phyloP scores from a whole-genome alignment of 2,329 filamentous ascomycete genomes.

The Zarea fungicola region DNA sequence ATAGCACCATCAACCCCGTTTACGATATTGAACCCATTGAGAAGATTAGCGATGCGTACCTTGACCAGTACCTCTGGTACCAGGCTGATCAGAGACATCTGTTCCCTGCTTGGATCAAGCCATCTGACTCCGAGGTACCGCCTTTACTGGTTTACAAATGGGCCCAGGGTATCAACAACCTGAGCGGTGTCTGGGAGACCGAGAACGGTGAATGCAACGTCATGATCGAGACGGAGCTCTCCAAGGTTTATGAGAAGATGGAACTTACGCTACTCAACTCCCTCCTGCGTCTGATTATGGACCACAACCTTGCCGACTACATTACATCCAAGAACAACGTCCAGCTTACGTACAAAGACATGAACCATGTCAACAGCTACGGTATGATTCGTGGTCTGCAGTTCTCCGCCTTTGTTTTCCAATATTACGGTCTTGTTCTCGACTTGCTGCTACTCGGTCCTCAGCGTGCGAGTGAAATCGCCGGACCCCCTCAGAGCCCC shows the following conservation, averaged over 20 bases:
- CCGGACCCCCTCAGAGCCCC: conserved; percentile 84
- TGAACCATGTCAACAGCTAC: conserved; percentile 99
- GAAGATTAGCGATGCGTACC: conserved; percentile 97
- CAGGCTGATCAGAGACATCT: conserved; percentile 95
- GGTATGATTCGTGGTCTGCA: conserved; percentile 97
- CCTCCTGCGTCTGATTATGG: conserved; percentile 91
- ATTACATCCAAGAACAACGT: conserved; percentile 99
- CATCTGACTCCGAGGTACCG: conserved; percentile 94
- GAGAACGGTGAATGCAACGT: conserved; percentile 95
- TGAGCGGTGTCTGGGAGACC: conserved; percentile 91
- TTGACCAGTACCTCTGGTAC: conserved; percentile 99
- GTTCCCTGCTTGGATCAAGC: conserved; percentile 98
- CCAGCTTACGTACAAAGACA: conserved; percentile 98
- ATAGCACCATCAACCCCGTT: conserved; percentile 97
- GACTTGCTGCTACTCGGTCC: conserved; percentile 88
- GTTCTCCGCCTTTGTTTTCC: conserved; percentile 98
- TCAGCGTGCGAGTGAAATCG: conserved; percentile 96
- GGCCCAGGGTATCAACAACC: conserved; percentile 98
- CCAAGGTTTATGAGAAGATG: conserved; percentile 99
- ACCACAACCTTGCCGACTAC: conserved; percentile 97
- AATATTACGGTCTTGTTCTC: conserved; percentile 94
- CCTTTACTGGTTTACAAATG: conserved; percentile 95
- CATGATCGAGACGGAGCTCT: conserved; percentile 95
- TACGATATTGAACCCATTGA: conserved; percentile 99
- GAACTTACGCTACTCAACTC: conserved; percentile 94